Evolutionary conservation across 2,329 filamentous ascomycete genomes (phyloP), one percentile per base, ranked within the genome.

Genomic region (Fonsecaea pugnacius): DNA sequence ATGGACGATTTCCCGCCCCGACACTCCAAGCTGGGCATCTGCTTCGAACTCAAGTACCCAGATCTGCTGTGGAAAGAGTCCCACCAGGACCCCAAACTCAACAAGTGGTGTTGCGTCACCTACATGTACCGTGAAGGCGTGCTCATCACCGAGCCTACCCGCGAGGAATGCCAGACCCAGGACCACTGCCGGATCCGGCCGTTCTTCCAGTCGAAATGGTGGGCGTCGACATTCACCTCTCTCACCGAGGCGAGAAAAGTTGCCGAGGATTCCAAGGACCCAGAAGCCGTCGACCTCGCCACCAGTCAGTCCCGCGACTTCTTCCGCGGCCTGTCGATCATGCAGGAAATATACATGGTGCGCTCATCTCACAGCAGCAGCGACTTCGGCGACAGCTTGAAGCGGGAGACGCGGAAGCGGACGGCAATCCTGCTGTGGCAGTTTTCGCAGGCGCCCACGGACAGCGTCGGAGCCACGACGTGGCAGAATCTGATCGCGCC

Each of bases 381-480:
- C 71, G 70, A 5, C 70, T 73, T 8, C 62, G 74, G 10, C 72
- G 71, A 71, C 35, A 67, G 65, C 12, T 72, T 72, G 18, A 72
- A 76, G 51, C 54, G 40, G 16, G 51, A 58, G 33, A 27, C 58
- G 10, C 73, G 73, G 48, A 75, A 77, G 66, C 72, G 77, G 30
- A 77, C 80, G 72, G 78, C 78, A 1, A 75, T 81, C 51, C 64
- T 82, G 14, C 73, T 80, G 18, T 82, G 80, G 80, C 79, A 77
- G 58, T 82, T 82, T 70, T 77, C 76, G 6, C 75, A 79, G 67
- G 78, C 78, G n/a, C 70, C 73, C 6, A 71, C 73, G 16, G 73
- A 73, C 6, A 74, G 79, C 62, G 75, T 75, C 27, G 78, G 78
- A 33, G 78, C 75, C 1, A 81, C 79, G 1, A 79, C 77, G 14